These are phyloP conservation scores for Plenodomus biglobosus DNA, from an alignment of 2,329 filamentous ascomycete genomes.

Conservation along the genomic window DNA sequence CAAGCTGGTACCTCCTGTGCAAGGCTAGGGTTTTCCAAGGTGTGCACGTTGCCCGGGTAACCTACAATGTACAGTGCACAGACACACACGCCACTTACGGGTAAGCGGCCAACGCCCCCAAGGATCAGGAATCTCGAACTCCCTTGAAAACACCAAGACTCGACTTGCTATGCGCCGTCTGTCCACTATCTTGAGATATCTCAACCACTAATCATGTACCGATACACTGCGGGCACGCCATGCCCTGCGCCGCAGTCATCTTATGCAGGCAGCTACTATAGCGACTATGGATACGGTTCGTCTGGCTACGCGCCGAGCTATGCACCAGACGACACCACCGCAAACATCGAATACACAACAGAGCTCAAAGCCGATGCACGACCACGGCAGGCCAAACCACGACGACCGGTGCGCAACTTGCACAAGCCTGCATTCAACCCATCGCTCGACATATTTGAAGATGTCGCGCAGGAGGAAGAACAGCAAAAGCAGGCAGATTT, in stretches of 20 bases:
- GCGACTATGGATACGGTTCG: conserved; percentile 25
- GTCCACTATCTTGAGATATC: neutral
- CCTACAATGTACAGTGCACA: conserved; percentile 9
- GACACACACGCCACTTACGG: conserved; percentile 12
- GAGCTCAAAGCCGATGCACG: conserved; percentile 32
- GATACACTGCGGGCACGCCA: conserved; percentile 40
- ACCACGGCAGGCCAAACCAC: conserved; percentile 28
- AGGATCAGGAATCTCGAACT: conserved; percentile 8
- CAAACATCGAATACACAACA: conserved; percentile 45
- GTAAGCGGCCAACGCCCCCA: conserved; percentile 12
- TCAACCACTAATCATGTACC: conserved; percentile 29
- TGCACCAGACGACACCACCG: conserved; percentile 36
- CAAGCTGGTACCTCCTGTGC: no score
- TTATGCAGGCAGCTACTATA: conserved; percentile 28
- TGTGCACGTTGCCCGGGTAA: conserved; percentile 16
- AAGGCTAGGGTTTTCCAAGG: no score
- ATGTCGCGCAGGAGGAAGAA: conserved; percentile 41
- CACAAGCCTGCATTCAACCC: conserved; percentile 38
- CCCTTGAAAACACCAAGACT: conserved; percentile 10
- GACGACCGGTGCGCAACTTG: conserved; percentile 35
- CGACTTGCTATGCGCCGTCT: neutral
- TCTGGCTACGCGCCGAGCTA: conserved; percentile 40
- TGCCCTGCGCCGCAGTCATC: conserved; percentile 38
- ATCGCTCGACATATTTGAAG: conserved; percentile 42
- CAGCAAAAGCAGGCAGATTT: conserved; percentile 27